phyloP scores from a whole-genome alignment of 148 eudicot species.

The Chenopodium berlandieri region DNA sequence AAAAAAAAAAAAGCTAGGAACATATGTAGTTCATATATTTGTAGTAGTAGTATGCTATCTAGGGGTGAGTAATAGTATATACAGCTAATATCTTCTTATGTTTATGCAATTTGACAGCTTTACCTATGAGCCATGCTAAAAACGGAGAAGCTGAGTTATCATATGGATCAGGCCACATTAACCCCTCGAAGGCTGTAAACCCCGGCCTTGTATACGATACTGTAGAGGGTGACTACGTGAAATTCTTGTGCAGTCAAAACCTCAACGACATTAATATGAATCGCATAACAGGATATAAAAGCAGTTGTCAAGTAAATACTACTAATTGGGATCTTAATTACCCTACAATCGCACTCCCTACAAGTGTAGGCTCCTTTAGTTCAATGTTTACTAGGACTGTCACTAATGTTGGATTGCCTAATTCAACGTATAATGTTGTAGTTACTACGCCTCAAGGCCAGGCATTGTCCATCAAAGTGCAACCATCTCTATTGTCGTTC shows the following conservation, averaged over 20 bases:
- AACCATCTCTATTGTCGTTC: slow-evolving; percentile 33
- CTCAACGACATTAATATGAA: neutral
- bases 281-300: slow-evolving; percentile 25
- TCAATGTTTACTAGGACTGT: slow-evolving; percentile 33
- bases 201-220: slow-evolving; percentile 41
- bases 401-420: slow-evolving; percentile 38
- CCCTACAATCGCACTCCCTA: slow-evolving; percentile 32
- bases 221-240: slow-evolving; percentile 25
- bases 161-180: slow-evolving; percentile 38
- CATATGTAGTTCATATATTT: too few relatives aligned
- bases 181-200: slow-evolving; percentile 31
- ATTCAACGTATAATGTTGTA: slow-evolving; percentile 21
- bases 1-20: too few relatives aligned
- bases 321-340: slow-evolving; percentile 34
- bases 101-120: slow-evolving; percentile 21
- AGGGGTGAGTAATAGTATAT: neutral
- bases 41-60: too few relatives aligned
- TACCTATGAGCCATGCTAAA: slow-evolving; percentile 19
- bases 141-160: slow-evolving; percentile 34
- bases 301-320: neutral
- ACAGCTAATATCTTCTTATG: neutral
- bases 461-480: slow-evolving; percentile 20
- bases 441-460: slow-evolving; percentile 9
- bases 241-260: slow-evolving; percentile 37
- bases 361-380: slow-evolving; percentile 19